Evolutionary conservation across 306 rosid genomes (phyloP).

Genomic region (Cicer pinnatifidum): DNA sequence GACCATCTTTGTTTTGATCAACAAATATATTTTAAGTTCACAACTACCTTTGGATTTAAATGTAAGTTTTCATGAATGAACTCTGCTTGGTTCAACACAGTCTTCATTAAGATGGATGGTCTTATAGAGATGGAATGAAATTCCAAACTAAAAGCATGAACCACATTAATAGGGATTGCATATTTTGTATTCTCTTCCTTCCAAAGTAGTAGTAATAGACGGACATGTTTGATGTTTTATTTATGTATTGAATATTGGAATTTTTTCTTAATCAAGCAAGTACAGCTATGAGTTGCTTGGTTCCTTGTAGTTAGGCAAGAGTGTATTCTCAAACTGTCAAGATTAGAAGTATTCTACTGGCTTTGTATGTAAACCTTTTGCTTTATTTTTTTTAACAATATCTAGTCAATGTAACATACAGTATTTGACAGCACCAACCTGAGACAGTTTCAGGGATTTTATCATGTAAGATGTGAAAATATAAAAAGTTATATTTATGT

Average conservation of each 20-base stretch:
- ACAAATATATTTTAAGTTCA: neutral
- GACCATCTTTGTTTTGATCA: constrained; percentile 1
- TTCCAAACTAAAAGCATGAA: constrained; percentile 8
- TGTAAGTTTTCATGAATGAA: neutral
- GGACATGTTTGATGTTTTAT: neutral
- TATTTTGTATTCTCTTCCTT: neutral
- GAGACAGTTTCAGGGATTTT: constrained; percentile 27
- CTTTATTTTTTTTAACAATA: constrained; percentile 18
- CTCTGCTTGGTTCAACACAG: constrained; percentile 24
- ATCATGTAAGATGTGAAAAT: constrained; percentile 31
- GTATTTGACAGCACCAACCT: neutral
- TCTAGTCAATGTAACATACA: constrained; percentile 9
- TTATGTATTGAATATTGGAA: neutral
- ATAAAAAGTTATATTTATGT: constrained; percentile 30
- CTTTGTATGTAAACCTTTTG: neutral
- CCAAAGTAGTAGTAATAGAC: neutral
- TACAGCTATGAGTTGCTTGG: constrained; percentile 12
- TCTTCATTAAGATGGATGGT: neutral
- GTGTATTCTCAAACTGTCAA: neutral
- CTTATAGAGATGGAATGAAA: constrained; percentile 11
- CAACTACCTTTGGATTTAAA: constrained; percentile 1
- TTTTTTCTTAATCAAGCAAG: neutral
- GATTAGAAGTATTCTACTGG: constrained; percentile 26
- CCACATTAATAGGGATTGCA: neutral
- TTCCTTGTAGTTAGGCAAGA: constrained; percentile 20